phyloP scores from a whole-genome alignment of 805 yeast species.

The Candida stauntonica region DNA sequence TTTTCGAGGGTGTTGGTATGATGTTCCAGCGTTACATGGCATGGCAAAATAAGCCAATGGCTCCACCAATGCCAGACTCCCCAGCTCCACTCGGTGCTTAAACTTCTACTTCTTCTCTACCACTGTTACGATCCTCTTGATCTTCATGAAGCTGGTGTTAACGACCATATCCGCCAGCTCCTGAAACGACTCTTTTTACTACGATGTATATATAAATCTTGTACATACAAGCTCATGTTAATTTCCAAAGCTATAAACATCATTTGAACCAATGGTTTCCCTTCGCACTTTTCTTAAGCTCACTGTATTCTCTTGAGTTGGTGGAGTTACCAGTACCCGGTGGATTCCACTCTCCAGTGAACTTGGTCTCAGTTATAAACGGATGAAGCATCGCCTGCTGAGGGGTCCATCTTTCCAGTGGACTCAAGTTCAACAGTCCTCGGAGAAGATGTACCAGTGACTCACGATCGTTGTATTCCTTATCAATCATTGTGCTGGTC shows the following conservation, averaged over 20 bases:
- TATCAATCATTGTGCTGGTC: conserved; percentile 45
- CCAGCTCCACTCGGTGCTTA: conserved; percentile 21
- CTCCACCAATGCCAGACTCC: conserved; percentile 49
- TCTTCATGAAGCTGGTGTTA: background rate
- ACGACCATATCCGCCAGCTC: background rate
- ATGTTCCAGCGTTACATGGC: conserved; percentile 91
- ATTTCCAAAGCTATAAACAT: too few species aligned
- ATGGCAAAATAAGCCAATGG: conserved; percentile 69
- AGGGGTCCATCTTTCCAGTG: conserved; percentile 94
- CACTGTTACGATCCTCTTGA: background rate
- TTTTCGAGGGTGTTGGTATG: conserved; percentile 97
- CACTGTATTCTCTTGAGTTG: conserved; percentile 3
- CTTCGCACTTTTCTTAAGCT: conserved; percentile 10
- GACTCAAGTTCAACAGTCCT: conserved; percentile 79
- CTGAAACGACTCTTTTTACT: background rate
- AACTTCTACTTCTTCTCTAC: background rate
- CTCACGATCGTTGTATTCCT: conserved; percentile 68
- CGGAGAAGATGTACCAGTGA: conserved; percentile 71
- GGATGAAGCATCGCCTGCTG: conserved; percentile 93
- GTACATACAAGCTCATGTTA: too few species aligned
- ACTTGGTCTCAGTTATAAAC: conserved; percentile 63
- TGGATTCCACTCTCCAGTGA: conserved; percentile 50
- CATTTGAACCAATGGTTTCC: conserved; percentile 18
- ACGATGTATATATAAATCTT: conserved; percentile 7
- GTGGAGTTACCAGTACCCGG: conserved; percentile 32